Conservation (phyloP, 306 rosid genomes). For the Casuarina glauca region DNA sequence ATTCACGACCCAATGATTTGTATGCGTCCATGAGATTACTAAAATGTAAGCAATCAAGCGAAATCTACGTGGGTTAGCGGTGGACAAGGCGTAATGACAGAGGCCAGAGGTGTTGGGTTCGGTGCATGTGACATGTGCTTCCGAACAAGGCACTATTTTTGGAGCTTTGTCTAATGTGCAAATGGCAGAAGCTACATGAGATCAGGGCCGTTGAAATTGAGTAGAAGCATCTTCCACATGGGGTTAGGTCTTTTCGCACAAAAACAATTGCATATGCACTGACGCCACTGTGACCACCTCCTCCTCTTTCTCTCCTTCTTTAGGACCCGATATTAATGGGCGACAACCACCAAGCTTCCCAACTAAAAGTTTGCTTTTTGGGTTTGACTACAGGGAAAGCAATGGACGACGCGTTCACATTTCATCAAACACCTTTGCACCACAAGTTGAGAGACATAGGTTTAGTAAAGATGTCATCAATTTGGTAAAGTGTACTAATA, state of each 20-base stretch:
- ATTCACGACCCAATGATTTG: background rate
- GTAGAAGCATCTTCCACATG: constrained; percentile 26
- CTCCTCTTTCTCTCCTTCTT: background rate
- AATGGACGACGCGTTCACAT: background rate
- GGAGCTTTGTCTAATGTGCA: background rate
- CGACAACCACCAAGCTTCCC: background rate
- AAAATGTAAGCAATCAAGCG: too few relatives aligned
- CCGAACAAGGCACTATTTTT: constrained; percentile 6
- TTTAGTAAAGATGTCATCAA: too few relatives aligned
- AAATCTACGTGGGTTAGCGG: background rate
- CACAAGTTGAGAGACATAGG: background rate
- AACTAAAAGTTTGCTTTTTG: background rate
- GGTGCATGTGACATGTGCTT: constrained; percentile 29
- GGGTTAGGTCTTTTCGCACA: background rate
- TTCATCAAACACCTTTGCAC: background rate
- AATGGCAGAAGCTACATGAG: background rate
- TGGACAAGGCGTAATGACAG: background rate
- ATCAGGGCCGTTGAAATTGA: constrained; percentile 19
- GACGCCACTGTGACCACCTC: background rate
- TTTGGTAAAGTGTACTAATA: too few relatives aligned
- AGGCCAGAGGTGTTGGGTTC: constrained; percentile 12
- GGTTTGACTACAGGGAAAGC: background rate
- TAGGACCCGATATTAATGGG: background rate
- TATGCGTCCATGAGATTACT: background rate
- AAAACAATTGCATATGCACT: background rate